A percentile compares a stretch with the other conserved stretches of the same genome.
Evolutionary conservation across 192 early-diverging fungal species (phyloP).

Genomic region (Coemansia asiatica): DNA sequence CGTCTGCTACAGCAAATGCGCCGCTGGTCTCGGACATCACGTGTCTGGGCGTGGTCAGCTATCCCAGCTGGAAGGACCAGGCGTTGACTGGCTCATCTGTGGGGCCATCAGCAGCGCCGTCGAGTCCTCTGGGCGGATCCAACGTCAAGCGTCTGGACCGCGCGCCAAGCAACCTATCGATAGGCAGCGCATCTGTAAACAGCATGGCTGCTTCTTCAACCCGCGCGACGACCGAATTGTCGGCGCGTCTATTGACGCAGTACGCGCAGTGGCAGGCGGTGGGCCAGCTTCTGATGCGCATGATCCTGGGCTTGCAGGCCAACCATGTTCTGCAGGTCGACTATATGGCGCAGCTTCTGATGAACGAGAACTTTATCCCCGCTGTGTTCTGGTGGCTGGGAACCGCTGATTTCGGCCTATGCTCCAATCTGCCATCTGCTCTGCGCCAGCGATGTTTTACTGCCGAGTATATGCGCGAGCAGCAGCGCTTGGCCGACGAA

Average conservation of each 20-base stretch:
- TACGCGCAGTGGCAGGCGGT: slow-evolving; percentile 51
- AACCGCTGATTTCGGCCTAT: slow-evolving; percentile 31
- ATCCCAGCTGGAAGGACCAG: background rate
- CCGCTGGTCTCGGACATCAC: slow-evolving; percentile 29
- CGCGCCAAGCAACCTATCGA: slow-evolving; percentile 1
- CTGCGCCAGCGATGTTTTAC: slow-evolving; percentile 32
- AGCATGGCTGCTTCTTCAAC: background rate
- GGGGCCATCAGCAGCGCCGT: background rate
- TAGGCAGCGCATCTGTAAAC: background rate
- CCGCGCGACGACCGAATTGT: slow-evolving; percentile 21
- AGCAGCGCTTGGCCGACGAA: background rate
- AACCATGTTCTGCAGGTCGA: slow-evolving; percentile 51
- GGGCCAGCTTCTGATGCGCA: slow-evolving; percentile 31
- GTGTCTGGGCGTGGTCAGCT: slow-evolving; percentile 29
- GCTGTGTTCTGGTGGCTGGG: slow-evolving; percentile 55
- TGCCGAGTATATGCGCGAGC: slow-evolving; percentile 9
- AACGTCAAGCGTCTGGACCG: slow-evolving; percentile 46
- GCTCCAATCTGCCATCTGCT: slow-evolving; percentile 14
- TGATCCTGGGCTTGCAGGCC: slow-evolving; percentile 34
- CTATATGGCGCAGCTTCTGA: slow-evolving; percentile 48
- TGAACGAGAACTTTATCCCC: slow-evolving; percentile 52
- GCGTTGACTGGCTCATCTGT: background rate
- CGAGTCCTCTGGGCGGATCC: slow-evolving; percentile 37
- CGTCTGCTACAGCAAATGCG: background rate
- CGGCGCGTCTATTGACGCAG: slow-evolving; percentile 43